Conservation (phyloP, 139 green algal species). For the Volvox reticuliferus region DNA sequence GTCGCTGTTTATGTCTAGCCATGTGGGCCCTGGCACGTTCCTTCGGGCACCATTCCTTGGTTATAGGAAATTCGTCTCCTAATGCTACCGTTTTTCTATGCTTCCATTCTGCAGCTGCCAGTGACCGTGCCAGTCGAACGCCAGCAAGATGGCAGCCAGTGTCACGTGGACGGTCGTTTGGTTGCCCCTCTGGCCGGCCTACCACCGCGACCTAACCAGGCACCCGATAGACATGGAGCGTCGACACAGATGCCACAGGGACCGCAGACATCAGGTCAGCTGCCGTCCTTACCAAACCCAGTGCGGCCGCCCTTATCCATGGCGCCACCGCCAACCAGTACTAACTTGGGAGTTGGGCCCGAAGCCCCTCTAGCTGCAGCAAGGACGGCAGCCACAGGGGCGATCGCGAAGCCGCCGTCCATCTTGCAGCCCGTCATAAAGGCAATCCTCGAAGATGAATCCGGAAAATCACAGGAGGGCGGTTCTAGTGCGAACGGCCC, state of each 20-base stretch:
- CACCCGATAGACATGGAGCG: not conserved
- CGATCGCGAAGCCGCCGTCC: not conserved
- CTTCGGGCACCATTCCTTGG: no score
- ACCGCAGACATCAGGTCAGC: not conserved
- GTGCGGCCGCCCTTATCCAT: not conserved
- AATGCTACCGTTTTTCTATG: not conserved
- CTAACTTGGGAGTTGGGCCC: not conserved
- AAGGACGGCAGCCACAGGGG: not conserved
- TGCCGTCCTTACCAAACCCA: not conserved
- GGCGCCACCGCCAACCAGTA: not conserved
- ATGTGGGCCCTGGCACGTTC: no score
- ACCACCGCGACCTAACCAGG: conserved; percentile 19
- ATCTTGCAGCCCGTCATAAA: not conserved
- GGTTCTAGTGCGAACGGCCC: no score
- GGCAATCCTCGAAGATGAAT: conserved; percentile 4
- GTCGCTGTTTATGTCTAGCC: no score
- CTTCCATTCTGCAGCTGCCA: not conserved
- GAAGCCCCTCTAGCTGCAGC: not conserved
- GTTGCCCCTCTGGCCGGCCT: not conserved
- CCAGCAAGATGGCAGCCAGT: not conserved
- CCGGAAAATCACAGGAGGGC: not conserved
- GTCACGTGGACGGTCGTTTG: not conserved
- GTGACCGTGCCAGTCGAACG: not conserved
- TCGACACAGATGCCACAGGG: not conserved
- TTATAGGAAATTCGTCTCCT: no score